Percentiles rank a stretch among this genome's conserved stretches.
These are phyloP conservation scores for Fennellomyces sp. DNA, from an alignment of 371 early-diverging fungal species.

Conservation along the genomic window DNA sequence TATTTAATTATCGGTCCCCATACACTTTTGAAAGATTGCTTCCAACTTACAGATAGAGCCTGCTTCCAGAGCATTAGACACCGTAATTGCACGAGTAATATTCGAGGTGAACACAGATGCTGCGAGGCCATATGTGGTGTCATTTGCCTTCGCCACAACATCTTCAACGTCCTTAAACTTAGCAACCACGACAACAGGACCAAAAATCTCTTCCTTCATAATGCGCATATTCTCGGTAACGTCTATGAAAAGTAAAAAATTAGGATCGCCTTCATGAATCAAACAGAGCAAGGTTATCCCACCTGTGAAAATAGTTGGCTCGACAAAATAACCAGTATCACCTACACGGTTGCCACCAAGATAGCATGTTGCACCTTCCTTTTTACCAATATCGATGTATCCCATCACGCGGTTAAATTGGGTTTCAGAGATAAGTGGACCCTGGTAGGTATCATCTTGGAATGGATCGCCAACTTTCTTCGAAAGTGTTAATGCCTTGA, in stretches of 20 bases:
- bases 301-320: constrained; percentile 51
- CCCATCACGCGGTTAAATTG: constrained; percentile 75
- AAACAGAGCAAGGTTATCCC: neutral
- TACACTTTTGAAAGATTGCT: neutral
- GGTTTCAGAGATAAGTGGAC: constrained; percentile 74
- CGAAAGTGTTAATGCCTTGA: constrained; percentile 60
- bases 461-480: constrained; percentile 66
- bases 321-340: constrained; percentile 52
- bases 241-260: constrained; percentile 5
- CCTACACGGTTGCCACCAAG: constrained; percentile 51
- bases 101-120: constrained; percentile 82
- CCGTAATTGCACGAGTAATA: constrained; percentile 64
- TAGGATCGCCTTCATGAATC: neutral
- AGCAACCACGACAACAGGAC: constrained; percentile 77
- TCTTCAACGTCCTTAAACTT: constrained; percentile 70
- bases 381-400: constrained; percentile 52
- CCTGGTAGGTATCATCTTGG: constrained; percentile 60
- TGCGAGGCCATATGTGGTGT: constrained; percentile 77
- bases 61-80: constrained; percentile 52
- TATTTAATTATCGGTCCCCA: neutral
- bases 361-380: constrained; percentile 52
- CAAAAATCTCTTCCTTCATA: constrained; percentile 79
- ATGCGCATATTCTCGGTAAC: constrained; percentile 60
- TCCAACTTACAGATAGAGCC: constrained; percentile 21
- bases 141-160: constrained; percentile 75